phyloP scores from a whole-genome alignment of 495 filamentous ascomycete species.

The Trichoderma virens region DNA sequence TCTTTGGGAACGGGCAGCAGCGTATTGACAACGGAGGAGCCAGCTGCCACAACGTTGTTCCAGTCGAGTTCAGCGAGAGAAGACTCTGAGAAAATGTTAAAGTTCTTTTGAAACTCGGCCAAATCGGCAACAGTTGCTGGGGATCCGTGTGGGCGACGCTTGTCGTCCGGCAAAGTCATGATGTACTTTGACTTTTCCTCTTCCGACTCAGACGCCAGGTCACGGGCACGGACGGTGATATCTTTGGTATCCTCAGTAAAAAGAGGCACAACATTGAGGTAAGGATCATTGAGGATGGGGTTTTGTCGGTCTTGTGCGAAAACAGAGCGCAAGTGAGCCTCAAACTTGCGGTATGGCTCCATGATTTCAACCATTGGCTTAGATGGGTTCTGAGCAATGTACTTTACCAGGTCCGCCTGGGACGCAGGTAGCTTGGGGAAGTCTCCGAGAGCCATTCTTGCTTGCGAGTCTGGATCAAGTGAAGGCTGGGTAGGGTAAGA shows the following conservation, averaged over 20 bases:
- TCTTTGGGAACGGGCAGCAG: conserved; percentile 62
- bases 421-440: conserved; percentile 39
- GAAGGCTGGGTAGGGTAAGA: neutral
- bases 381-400: conserved; percentile 42
- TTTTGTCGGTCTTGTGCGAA: conserved; percentile 64
- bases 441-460: conserved; percentile 24
- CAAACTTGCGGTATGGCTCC: conserved; percentile 60
- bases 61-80: conserved; percentile 58
- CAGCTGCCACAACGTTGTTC: conserved; percentile 70
- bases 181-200: conserved; percentile 60
- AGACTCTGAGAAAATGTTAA: conserved; percentile 68
- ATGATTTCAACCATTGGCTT: conserved; percentile 50
- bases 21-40: conserved; percentile 66
- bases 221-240: conserved; percentile 55
- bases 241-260: conserved; percentile 49
- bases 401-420: conserved; percentile 33
- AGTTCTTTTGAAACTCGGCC: conserved; percentile 66
- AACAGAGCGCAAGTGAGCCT: conserved; percentile 56
- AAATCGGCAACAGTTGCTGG: conserved; percentile 56
- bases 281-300: conserved; percentile 46
- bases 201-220: conserved; percentile 48
- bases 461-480: neutral
- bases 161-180: conserved; percentile 52
- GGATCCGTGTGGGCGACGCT: conserved; percentile 51
- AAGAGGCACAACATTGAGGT: conserved; percentile 62